Evolutionary conservation across 2,329 filamentous ascomycete species (phyloP).

Genomic region (Ceratocystis cubensis): DNA sequence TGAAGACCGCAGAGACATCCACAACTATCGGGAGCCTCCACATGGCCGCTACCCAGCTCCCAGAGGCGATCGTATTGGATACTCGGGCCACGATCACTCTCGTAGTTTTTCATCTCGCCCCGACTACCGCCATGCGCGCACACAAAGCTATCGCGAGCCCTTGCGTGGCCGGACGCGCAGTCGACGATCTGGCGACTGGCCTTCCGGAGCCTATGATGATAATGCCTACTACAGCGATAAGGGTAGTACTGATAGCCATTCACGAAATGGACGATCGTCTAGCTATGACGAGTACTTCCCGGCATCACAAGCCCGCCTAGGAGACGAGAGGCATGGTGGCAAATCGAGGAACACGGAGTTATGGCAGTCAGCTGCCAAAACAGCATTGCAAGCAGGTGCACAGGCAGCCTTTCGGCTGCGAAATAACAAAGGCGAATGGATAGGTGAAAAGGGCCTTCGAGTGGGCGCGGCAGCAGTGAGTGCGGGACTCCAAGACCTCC

Average conservation of each 20-base stretch:
- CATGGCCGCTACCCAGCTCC: not conserved
- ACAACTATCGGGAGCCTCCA: not conserved
- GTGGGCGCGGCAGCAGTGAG: conserved; percentile 38
- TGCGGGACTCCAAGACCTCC: conserved; percentile 37
- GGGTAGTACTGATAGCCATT: not conserved
- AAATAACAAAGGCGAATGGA: conserved; percentile 35
- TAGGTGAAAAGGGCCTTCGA: conserved; percentile 37
- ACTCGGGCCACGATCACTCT: conserved; percentile 9
- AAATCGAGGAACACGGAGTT: conserved; percentile 16
- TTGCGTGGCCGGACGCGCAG: conserved; percentile 13
- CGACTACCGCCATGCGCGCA: conserved; percentile 15
- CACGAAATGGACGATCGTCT: conserved; percentile 3
- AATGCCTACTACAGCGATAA: conserved; percentile 16
- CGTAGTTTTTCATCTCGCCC: conserved; percentile 2
- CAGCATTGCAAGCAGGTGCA: conserved; percentile 37
- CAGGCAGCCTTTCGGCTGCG: conserved; percentile 37
- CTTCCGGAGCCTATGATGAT: not conserved
- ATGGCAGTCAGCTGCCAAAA: conserved; percentile 33
- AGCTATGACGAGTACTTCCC: conserved; percentile 16
- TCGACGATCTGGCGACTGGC: conserved; percentile 9
- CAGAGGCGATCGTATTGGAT: not conserved
- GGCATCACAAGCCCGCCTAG: not conserved
- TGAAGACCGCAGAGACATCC: not conserved
- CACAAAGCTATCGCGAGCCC: conserved; percentile 16
- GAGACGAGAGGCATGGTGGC: not conserved